Percentiles rank a stretch among this genome's conserved stretches.
Conservation (phyloP, 2,329 filamentous ascomycete species). For the Botryotinia narcissicola region DNA sequence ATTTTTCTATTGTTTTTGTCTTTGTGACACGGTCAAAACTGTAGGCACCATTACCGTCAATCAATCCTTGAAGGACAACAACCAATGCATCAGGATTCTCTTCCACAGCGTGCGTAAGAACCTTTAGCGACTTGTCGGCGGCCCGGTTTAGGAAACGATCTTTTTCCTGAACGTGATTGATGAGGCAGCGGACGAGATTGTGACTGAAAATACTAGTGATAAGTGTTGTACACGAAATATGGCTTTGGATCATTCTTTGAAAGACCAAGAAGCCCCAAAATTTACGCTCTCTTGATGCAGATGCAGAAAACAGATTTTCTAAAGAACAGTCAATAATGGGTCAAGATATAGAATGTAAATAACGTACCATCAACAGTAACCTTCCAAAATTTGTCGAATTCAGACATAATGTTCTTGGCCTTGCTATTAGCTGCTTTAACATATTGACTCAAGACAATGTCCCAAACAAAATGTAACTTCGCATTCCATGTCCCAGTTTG, state of each 20-base stretch:
- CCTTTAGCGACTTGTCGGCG: constrained; percentile 71
- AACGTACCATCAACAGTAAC: constrained; percentile 78
- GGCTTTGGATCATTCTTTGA: constrained; percentile 64
- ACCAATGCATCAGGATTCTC: constrained; percentile 58
- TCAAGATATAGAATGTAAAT: not conserved
- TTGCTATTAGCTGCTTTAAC: constrained; percentile 38
- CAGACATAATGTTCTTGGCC: constrained; percentile 34
- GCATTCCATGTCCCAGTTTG: constrained; percentile 72
- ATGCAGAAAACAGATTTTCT: constrained; percentile 82
- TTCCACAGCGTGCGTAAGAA: constrained; percentile 64
- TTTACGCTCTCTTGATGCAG: constrained; percentile 83
- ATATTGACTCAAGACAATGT: constrained; percentile 64
- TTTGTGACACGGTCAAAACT: constrained; percentile 86
- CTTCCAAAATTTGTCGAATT: constrained; percentile 79
- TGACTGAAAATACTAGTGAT: constrained; percentile 69
- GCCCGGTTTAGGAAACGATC: constrained; percentile 79
- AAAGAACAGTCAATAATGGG: constrained; percentile 23
- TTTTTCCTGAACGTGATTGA: constrained; percentile 76
- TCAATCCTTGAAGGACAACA: constrained; percentile 63
- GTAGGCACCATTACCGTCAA: constrained; percentile 66
- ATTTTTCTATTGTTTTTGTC: constrained; percentile 75
- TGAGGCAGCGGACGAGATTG: constrained; percentile 77
- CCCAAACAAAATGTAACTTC: constrained; percentile 86
- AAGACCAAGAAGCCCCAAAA: constrained; percentile 89
- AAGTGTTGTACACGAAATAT: constrained; percentile 49